Base-by-base conservation (phyloP, 257 asterid species). In the Rauvolfia tetraphylla region DNA sequence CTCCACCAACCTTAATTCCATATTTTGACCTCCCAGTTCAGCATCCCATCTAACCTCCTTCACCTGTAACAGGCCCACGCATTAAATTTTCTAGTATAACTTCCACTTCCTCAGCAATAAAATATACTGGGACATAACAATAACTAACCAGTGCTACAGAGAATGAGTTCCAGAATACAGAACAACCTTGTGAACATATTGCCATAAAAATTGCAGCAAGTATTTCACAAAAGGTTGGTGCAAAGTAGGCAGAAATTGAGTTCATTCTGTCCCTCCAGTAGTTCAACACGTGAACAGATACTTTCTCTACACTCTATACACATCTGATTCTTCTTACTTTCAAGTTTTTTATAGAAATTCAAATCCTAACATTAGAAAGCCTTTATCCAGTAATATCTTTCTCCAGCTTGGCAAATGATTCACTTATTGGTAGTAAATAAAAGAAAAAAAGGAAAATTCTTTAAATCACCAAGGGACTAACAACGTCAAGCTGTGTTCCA, bases 21-120 rank as follows among this genome's bases (percentile, higher is more conserved):
- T 89, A 78, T 83, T 83, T 83, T 95, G 98, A 75, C 99, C 99
- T 77, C 99, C 99, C 79, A 95, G 94, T 73, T 89, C 91, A 48
- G 96, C 90, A 46, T 93, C 90, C 99, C 99, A 95, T 85, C 87
- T 87, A 69, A 93, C 99, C 85, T 93, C 99, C 91, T 89, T 91
- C 81, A 95, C 98, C 98, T 94, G 88, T 79, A 80, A 83, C 73
- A 82, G 18, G 69, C 15, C 58, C 73, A 82, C 18, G 53, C 75
- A 76, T 82, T 76, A 85, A 73, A 76, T 76, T 67, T 59, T 51
- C 68, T 58, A 61, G 48, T 29, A 67, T 67, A 38, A 38, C 29
- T 46, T 39, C 7, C 41, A 25, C 25, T 7, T 39, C 31, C 11
- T 2, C 8, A 25, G 31, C 13, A 56, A n/a, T 4, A 67, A 38